Conservation (phyloP, 805 yeast species). For the Myxozyma monticola region DNA sequence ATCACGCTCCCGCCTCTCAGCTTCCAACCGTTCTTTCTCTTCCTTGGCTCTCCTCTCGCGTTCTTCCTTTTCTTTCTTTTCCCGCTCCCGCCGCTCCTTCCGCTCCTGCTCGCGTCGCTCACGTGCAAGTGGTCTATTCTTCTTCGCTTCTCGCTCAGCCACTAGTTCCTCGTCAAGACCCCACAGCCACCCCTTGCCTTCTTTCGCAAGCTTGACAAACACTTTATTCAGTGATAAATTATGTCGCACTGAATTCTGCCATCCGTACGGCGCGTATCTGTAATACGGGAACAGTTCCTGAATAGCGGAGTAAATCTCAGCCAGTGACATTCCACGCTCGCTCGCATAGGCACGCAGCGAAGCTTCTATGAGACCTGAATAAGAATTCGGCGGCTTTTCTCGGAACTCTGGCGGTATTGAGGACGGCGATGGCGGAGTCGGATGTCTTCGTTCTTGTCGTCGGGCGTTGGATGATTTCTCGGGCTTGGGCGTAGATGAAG, state of each 20-base stretch:
- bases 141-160: conserved; percentile 74
- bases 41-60: conserved; percentile 44
- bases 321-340: conserved; percentile 71
- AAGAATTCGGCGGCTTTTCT: conserved; percentile 78
- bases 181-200: conserved; percentile 93
- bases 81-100: conserved; percentile 43
- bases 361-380: conserved; percentile 75
- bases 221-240: conserved; percentile 83
- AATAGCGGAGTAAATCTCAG: conserved; percentile 84
- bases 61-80: conserved; percentile 33
- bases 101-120: conserved; percentile 61
- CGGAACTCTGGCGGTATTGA: conserved; percentile 89
- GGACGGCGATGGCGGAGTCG: conserved; percentile 29
- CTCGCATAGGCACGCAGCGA: conserved; percentile 70
- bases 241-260: conserved; percentile 95
- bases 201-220: conserved; percentile 75
- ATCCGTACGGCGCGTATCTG: conserved; percentile 91
- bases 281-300: conserved; percentile 88
- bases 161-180: conserved; percentile 83
- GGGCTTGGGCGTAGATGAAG: not conserved
- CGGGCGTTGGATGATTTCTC: not conserved
- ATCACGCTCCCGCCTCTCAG: conserved; percentile 27
- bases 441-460: conserved; percentile 22
- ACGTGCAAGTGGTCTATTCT: conserved; percentile 54
- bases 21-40: conserved; percentile 33